These are phyloP conservation scores for Dendryphion nanum DNA, from an alignment of 2,329 filamentous ascomycete genomes.

Conservation along the genomic window DNA sequence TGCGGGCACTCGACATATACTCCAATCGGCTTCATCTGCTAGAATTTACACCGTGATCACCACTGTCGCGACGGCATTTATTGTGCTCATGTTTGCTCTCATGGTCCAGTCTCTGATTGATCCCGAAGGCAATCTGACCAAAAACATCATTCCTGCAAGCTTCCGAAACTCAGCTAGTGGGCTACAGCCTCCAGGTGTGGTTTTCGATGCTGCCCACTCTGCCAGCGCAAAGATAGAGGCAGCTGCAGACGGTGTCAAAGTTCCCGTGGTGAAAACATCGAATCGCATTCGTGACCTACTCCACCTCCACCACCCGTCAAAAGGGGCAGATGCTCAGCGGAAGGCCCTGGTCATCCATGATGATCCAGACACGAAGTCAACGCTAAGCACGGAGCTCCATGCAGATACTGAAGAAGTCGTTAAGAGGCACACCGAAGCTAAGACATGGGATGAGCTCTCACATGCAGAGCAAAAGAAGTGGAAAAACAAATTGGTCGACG, in stretches of 20 bases:
- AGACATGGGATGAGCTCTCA: slow-evolving; percentile 69
- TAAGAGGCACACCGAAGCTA: slow-evolving; percentile 48
- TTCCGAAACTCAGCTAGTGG: slow-evolving; percentile 41
- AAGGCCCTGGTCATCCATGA: slow-evolving; percentile 45
- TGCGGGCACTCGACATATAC: slow-evolving; percentile 63
- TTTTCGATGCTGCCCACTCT: slow-evolving; percentile 23
- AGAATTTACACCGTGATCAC: slow-evolving; percentile 53
- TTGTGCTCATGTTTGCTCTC: slow-evolving; percentile 63
- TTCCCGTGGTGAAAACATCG: slow-evolving; percentile 22
- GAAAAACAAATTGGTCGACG: slow-evolving; percentile 66
- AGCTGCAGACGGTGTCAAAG: slow-evolving; percentile 23
- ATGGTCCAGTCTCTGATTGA: slow-evolving; percentile 61
- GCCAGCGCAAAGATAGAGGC: slow-evolving; percentile 12
- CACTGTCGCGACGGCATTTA: slow-evolving; percentile 55
- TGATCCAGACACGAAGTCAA: slow-evolving; percentile 34
- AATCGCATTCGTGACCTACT: slow-evolving; percentile 35
- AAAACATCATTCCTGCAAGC: slow-evolving; percentile 51
- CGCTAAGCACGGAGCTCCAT: slow-evolving; percentile 43
- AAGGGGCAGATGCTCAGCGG: slow-evolving; percentile 11
- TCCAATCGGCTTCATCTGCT: slow-evolving; percentile 56
- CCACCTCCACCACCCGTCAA: slow-evolving; percentile 21
- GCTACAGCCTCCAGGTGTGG: slow-evolving; percentile 28
- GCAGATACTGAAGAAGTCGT: slow-evolving; percentile 29
- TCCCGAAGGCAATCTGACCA: slow-evolving; percentile 47
- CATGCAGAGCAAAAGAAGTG: slow-evolving; percentile 63